Base-by-base conservation (phyloP, 1,284 basidiomycete genomes). In the Caloboletus firmus region DNA sequence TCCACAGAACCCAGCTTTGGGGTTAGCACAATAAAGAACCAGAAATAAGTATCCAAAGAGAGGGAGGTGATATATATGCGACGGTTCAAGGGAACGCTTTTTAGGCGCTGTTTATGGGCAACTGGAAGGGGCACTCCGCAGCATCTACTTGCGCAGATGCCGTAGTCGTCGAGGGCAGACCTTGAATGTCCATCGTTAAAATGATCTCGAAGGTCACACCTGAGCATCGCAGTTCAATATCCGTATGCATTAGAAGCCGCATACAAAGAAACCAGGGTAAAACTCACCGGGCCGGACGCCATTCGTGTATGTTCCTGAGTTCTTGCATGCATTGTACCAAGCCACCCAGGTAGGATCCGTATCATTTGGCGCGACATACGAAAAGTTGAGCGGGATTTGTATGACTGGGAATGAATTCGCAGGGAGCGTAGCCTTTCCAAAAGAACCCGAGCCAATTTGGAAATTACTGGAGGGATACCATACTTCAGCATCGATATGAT, bases 281-380 rank as follows among this genome's bases (percentile, higher is more conserved):
- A 32, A 77, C 83, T 49, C 59, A 91, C 90, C 76, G 41, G 84
- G 83, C 43, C 92, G 80, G 30, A 70, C 68, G 7, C 83, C 82
- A 45, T 79, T 77, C 1, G 71, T 34, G 59, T 74, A 81, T 42
- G 79, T 70, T 53, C 60, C 79, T 43, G 70, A 73, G 73, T 83
- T 92, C 74, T 77, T 80, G 76, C 93, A 95, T 8, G 83, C 87
- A 58, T 87, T 77, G 71, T 95, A 91, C 82, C 89, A 89, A 59
- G 85, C 83, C 28, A 70, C 70, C 91, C 92, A 95, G 30, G 93
- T 94, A 37, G 78, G 75, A 72, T 95, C 93, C 2, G 85, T 83
- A 45, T 81, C 78, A 67, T 95, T 95, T n/a, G 80, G 74, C 0
- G 87, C 89, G n/a, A 82, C 57, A 67, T 94, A 95, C 0, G 83